A percentile compares a stretch with the other conserved stretches of the same genome.
Conservation (phyloP, 345 rosid species). For the Rhodamnia rubescens region DNA sequence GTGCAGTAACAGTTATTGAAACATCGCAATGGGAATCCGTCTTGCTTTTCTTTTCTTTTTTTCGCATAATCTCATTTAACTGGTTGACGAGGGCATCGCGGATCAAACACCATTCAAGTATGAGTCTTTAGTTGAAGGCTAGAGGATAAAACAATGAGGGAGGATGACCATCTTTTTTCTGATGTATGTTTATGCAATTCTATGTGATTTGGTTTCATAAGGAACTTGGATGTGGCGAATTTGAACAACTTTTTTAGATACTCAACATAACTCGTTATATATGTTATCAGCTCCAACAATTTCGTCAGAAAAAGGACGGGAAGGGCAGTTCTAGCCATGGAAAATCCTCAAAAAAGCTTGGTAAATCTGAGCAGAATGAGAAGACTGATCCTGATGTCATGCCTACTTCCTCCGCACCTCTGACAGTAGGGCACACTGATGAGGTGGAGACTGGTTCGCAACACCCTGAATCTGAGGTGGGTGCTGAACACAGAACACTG, state of each 20-base stretch:
- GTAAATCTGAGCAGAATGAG: constrained; percentile 50
- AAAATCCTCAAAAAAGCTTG: constrained; percentile 54
- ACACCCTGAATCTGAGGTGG: not conserved
- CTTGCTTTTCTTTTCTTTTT: not conserved
- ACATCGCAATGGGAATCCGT: not conserved
- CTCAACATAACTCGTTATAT: accelerated
- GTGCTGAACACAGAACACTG: not conserved
- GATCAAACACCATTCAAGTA: not conserved
- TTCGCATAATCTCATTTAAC: not conserved
- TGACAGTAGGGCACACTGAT: constrained; percentile 7
- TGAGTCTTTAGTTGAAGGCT: not conserved
- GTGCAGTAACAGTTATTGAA: not conserved
- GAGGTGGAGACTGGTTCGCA: constrained; percentile 22
- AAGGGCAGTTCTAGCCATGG: constrained; percentile 68
- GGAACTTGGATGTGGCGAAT: not conserved
- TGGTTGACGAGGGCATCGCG: not conserved
- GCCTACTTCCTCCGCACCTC: constrained; percentile 11
- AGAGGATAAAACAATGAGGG: not conserved
- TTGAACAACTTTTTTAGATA: not conserved
- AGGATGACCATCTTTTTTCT: not conserved
- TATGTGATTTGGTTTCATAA: not conserved
- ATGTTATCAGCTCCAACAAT: constrained; percentile 76
- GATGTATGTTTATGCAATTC: constrained; percentile 1
- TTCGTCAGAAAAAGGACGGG: constrained; percentile 80
- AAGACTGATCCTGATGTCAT: constrained; percentile 33